A percentile compares a stretch with the other conserved stretches of the same genome.
Evolutionary conservation across 2,329 filamentous ascomycete genomes (phyloP).

Genomic region (Nectriaceae sp.): DNA sequence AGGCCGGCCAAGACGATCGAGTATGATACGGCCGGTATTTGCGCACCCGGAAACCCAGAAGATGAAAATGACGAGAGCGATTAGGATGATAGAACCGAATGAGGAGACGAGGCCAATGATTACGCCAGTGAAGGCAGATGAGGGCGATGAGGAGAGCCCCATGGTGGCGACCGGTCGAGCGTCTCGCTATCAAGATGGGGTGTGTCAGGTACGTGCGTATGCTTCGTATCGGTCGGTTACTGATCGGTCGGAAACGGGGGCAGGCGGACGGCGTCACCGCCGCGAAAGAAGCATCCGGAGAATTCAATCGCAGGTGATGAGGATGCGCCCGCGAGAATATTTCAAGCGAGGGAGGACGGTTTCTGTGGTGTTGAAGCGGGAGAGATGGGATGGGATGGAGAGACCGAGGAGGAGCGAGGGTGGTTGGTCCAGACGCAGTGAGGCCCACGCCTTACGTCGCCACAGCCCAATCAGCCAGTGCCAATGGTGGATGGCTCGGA

Average conservation of each 20-base stretch:
- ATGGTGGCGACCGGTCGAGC: slow-evolving; percentile 26
- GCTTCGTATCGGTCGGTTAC: slow-evolving; percentile 19
- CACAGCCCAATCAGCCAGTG: neutral
- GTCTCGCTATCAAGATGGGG: neutral
- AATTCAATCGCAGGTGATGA: slow-evolving; percentile 26
- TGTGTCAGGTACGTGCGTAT: slow-evolving; percentile 7
- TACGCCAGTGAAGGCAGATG: slow-evolving; percentile 68
- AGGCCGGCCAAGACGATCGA: slow-evolving; percentile 89
- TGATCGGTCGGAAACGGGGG: slow-evolving; percentile 20
- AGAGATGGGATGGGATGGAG: slow-evolving; percentile 20
- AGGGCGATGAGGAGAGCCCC: slow-evolving; percentile 34
- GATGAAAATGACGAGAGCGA: slow-evolving; percentile 86
- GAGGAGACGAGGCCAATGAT: slow-evolving; percentile 94
- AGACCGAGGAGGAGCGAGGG: neutral
- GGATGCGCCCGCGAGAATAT: slow-evolving; percentile 1
- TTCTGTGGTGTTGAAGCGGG: slow-evolving; percentile 9
- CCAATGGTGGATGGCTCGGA: too few species aligned
- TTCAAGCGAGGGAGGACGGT: slow-evolving; percentile 4
- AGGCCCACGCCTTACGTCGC: neutral
- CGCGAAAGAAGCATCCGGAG: slow-evolving; percentile 27
- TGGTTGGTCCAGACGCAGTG: neutral
- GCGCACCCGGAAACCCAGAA: slow-evolving; percentile 76
- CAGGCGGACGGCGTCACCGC: slow-evolving; percentile 31
- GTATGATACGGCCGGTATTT: slow-evolving; percentile 80
- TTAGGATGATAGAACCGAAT: slow-evolving; percentile 85